Evolutionary conservation across 2,329 filamentous ascomycete species (phyloP).

Genomic region (Dactylellina cionopaga): DNA sequence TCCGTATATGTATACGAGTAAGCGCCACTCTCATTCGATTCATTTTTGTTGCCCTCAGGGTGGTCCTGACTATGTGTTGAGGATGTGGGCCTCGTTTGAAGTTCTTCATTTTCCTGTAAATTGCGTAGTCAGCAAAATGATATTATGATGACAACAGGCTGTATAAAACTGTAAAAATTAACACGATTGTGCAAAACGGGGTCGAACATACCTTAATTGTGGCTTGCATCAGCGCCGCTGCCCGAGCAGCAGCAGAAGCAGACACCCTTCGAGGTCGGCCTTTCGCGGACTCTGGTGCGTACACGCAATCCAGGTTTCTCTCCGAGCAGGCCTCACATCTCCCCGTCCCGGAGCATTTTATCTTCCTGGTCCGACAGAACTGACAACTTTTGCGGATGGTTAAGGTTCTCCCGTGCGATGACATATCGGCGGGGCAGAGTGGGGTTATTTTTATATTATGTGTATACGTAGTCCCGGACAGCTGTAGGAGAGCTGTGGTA

Average conservation of each 20-base stretch:
- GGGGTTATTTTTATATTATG: slow-evolving; percentile 3
- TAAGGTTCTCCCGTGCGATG: slow-evolving; percentile 39
- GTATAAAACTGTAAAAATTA: background rate
- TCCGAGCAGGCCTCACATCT: slow-evolving; percentile 51
- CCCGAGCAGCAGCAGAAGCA: slow-evolving; percentile 42
- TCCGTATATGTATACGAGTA: slow-evolving; percentile 25
- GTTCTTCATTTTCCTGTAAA: slow-evolving; percentile 34
- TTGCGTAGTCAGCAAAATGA: slow-evolving; percentile 7
- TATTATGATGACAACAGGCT: too few species aligned
- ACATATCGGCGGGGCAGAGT: slow-evolving; percentile 34
- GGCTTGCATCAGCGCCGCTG: slow-evolving; percentile 45
- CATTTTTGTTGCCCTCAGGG: background rate
- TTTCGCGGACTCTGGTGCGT: slow-evolving; percentile 51
- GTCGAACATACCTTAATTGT: slow-evolving; percentile 36
- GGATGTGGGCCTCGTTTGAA: slow-evolving; percentile 32
- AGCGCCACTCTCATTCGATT: background rate
- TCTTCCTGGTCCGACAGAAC: slow-evolving; percentile 47
- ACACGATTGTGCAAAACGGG: background rate
- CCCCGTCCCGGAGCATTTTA: slow-evolving; percentile 48
- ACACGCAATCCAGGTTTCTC: slow-evolving; percentile 49
- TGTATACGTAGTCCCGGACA: slow-evolving; percentile 9
- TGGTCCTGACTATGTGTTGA: slow-evolving; percentile 20
- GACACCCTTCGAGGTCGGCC: slow-evolving; percentile 44
- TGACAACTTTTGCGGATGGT: slow-evolving; percentile 49
- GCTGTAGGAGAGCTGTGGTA: slow-evolving; percentile 19